Evolutionary conservation across 352 stramenopile species (phyloP), one percentile per base, ranked within the genome.

Genomic region (Pythium aphanidermatum): DNA sequence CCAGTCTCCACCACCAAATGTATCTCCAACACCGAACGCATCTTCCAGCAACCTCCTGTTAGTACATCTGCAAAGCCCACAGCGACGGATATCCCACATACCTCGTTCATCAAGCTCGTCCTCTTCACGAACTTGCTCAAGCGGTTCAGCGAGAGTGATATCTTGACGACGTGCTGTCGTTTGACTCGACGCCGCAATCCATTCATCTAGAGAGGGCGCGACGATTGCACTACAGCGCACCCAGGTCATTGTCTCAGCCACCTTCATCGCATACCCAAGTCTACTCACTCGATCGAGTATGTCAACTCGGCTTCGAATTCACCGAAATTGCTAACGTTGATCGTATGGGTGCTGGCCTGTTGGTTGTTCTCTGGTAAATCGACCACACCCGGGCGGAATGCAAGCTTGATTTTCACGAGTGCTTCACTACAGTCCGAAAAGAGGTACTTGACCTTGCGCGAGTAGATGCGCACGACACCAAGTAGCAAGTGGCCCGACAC

Each of bases 391-490:
- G 83, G 83, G 8, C 83, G 82, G 55, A 95, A 99, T 2, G 95
- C 95, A 66, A 98, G 92, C 65, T 99, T 98, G 51, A 99, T 98
- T 76, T 99, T 99, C 23, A 98, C 88, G 46, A 99, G 88, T 23
- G 97, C 96, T 61, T 99, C 96, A 46, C 93, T 98, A 75, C 95
- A 99, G 77, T 99, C 97, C 37, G 92, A 78, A 70, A 98, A 96
- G 14, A 99, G 66, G 67, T 99, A 99, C 51, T 97, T 96, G 28
- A 98, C 85, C 51, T 99, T 98, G 36, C 94, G 83, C 32, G 79
- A 96, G 70, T 99, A 99, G 51, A 99, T 99, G 36, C 96, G 91
- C 27, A 99, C 96, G 14, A 99, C 94, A 36, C 97, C 97, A 8
- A 99, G 76, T 36, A 99, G 65, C 44, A 99, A 72, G 62, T 99